A percentile compares a stretch with the other conserved stretches of the same genome.
phyloP scores from a whole-genome alignment of 495 filamentous ascomycete species.

The Xylaria scruposa region DNA sequence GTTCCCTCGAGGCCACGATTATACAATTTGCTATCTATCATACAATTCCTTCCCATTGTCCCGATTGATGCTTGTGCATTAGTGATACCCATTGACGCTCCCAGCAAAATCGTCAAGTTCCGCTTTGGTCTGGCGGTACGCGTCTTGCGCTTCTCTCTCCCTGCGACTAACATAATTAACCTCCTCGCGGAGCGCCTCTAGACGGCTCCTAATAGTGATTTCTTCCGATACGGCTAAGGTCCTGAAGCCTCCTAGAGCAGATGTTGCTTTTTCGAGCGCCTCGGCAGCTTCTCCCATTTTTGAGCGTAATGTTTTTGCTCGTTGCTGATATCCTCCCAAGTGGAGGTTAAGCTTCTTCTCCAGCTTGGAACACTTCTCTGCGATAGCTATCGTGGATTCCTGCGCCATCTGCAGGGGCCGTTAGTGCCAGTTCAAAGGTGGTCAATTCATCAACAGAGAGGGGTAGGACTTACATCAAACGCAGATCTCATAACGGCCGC shows the following conservation, averaged over 20 bases:
- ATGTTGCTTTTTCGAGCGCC: slow-evolving; percentile 74
- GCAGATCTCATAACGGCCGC: slow-evolving; percentile 64
- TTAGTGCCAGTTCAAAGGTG: slow-evolving; percentile 36
- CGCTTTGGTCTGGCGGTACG: slow-evolving; percentile 75
- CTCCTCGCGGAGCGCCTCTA: slow-evolving; percentile 81
- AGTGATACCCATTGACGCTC: slow-evolving; percentile 50
- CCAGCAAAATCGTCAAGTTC: slow-evolving; percentile 65
- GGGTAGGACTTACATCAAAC: slow-evolving; percentile 64
- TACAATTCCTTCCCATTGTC: slow-evolving; percentile 21
- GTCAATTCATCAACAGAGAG: not conserved
- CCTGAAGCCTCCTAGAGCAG: slow-evolving; percentile 76
- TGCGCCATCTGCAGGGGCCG: slow-evolving; percentile 67
- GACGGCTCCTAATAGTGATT: slow-evolving; percentile 70
- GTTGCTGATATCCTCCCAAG: slow-evolving; percentile 88
- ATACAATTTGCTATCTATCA: slow-evolving; percentile 25
- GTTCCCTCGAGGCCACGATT: slow-evolving; percentile 23
- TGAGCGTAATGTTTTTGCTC: slow-evolving; percentile 76
- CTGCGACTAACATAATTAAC: slow-evolving; percentile 81
- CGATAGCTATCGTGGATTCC: slow-evolving; percentile 70
- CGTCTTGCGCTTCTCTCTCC: slow-evolving; percentile 89
- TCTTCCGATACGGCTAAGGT: slow-evolving; percentile 80
- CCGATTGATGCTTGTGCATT: slow-evolving; percentile 24
- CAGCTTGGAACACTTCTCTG: slow-evolving; percentile 79
- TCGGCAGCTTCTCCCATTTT: slow-evolving; percentile 82
- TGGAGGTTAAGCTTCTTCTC: slow-evolving; percentile 93